These are phyloP conservation scores for Ceratocystis eucalypticola DNA, from an alignment of 2,329 filamentous ascomycete genomes.

Conservation along the genomic window DNA sequence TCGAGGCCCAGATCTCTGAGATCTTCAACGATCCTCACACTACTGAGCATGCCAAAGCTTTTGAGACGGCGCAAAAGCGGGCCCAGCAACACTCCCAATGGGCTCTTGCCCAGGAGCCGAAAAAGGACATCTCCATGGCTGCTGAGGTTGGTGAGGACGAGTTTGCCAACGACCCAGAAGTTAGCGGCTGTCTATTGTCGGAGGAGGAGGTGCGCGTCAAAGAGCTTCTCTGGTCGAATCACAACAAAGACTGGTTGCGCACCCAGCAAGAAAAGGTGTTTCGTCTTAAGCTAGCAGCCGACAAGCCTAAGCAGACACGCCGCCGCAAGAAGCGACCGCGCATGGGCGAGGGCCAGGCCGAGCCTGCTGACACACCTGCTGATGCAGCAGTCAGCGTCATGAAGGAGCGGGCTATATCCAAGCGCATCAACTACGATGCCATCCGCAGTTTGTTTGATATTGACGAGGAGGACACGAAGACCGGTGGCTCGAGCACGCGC, in stretches of 20 bases:
- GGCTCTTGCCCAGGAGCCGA: constrained; percentile 36
- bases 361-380: constrained; percentile 51
- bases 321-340: constrained; percentile 42
- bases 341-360: constrained; percentile 51
- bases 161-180: constrained; percentile 81
- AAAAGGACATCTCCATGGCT: constrained; percentile 41
- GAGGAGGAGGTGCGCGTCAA: constrained; percentile 67
- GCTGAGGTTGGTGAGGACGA: constrained; percentile 63
- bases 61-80: constrained; percentile 44
- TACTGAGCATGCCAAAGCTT: constrained; percentile 41
- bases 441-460: constrained; percentile 45
- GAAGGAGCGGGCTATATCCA: constrained; percentile 54
- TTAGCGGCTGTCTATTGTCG: constrained; percentile 62
- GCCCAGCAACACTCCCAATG: constrained; percentile 41
- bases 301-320: constrained; percentile 43
- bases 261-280: constrained; percentile 74
- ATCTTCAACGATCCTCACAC: constrained; percentile 51
- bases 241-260: constrained; percentile 88
- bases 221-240: constrained; percentile 84
- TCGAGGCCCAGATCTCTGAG: constrained; percentile 58
- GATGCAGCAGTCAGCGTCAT: constrained; percentile 57
- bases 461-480: constrained; percentile 24
- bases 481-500: constrained; percentile 33
- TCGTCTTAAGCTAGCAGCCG: constrained; percentile 51
- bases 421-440: constrained; percentile 60